A percentile compares a stretch with the other conserved stretches of the same genome.
These are phyloP conservation scores for Aspergillus floridensis DNA, from an alignment of 2,329 filamentous ascomycete species.

Conservation along the genomic window DNA sequence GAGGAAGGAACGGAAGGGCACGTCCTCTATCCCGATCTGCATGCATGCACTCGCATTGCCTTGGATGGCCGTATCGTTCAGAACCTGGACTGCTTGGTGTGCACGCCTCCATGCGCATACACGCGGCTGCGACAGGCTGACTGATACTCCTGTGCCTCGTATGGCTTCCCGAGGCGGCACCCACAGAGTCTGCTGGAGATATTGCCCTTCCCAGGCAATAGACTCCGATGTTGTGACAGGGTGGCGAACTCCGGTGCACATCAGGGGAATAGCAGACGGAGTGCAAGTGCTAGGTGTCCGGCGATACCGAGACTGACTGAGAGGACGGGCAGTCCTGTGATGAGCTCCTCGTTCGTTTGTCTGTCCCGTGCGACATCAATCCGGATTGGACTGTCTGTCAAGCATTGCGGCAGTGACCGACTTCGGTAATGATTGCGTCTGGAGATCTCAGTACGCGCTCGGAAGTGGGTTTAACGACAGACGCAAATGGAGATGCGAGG, in stretches of 20 bases:
- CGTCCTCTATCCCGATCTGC: conserved; percentile 12
- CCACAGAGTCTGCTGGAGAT: conserved; percentile 2
- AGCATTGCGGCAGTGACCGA: conserved; percentile 11
- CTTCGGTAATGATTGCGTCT: conserved; percentile 11
- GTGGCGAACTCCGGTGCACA: conserved; percentile 8
- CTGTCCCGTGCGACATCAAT: conserved; percentile 7
- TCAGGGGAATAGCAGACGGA: conserved; percentile 5
- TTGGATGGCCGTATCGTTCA: conserved; percentile 12
- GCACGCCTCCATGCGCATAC: neutral
- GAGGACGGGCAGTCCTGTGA: conserved; percentile 4
- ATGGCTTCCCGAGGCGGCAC: neutral
- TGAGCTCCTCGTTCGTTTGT: neutral
- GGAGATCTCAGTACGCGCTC: conserved; percentile 22
- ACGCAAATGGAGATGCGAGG: conserved; percentile 6
- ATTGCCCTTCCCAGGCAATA: conserved; percentile 10
- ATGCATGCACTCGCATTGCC: conserved; percentile 11
- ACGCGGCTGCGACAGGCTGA: neutral
- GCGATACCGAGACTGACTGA: conserved; percentile 11
- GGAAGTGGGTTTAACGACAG: conserved; percentile 9
- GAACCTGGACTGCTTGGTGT: conserved; percentile 6
- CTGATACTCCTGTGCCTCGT: neutral
- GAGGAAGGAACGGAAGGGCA: conserved; percentile 6
- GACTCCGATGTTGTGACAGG: conserved; percentile 10
- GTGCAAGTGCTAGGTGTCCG: conserved; percentile 4
- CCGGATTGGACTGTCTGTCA: conserved; percentile 3